Base-by-base conservation (phyloP, 768 basidiomycete species). In the Hygrophorus pudorinus region DNA sequence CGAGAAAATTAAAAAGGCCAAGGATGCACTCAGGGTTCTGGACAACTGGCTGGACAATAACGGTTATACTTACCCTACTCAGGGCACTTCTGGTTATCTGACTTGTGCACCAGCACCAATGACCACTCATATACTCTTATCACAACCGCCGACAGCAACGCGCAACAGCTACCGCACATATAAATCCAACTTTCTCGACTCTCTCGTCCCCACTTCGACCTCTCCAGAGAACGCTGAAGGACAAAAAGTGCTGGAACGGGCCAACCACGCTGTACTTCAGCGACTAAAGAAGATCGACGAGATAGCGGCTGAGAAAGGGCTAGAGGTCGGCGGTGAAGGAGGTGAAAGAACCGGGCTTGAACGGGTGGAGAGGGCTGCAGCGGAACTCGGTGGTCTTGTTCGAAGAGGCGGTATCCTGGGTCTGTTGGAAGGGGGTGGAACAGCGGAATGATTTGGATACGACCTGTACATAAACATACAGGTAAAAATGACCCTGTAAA, bases 1-100 rank as follows among this genome's bases (percentile, higher is more conserved):
- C 3, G 82, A 82, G 37, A 78, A 71, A 57, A 61, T 61, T 3
- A 72, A 70, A 51, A 79, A 71, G 57, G 72, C 73, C 4, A 71
- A 71, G 51, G 62, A 66, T 6, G 69, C 75, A 0, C 53, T 81
- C 1, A 64, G 62, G 3, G 62, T 63, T 3, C 56, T 85, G 48
- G 73, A 75, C 16, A 62, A 60, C 41, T 73, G 73, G 72, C 56
- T 78, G 21, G 65, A 69, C 42, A 64, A 66, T 45, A 65, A 56
- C 16, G 24, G 12, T 21, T 31, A 44, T 35, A 35, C 29, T 33
- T 16, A 32, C 40, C 46, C 33, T 4, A 41, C 17, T 14, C 36
- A 38, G 27, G 20, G 16, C 11, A 24, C 36, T 18, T 35, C n/a
- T 30, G 31, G 16, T 20, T n/a, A 11, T 24, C 16, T 36, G 20